Evolutionary conservation across 495 filamentous ascomycete species (phyloP), one percentile per base, ranked within the genome.

Genomic region (Bombardia bombarda): DNA sequence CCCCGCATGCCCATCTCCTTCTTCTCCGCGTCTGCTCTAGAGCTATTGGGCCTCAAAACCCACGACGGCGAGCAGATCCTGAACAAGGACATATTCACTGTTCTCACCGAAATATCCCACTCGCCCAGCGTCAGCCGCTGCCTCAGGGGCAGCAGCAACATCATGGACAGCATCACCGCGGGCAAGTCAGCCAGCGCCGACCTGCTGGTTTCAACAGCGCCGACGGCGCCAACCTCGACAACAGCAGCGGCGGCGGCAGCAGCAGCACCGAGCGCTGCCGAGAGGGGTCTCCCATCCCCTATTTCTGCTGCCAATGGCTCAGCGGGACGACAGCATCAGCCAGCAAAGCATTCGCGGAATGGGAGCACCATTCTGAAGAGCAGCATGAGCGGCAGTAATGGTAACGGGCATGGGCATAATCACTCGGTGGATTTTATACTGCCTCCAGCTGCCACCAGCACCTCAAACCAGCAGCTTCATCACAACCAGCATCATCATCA

Each of bases 41-140:
- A 68, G 38, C 44, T 71, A 16, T 58, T 77, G 20, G 64, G 65
- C 25, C 66, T 74, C 14, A 54, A 56, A 2, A 20, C 32, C 40
- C 47, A 57, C 34, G 61, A 61, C 10, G 50, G 38, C 36, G 52
- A 58, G 26, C 45, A 57, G 1, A 57, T 75, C 7, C 51, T 67
- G 23, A 67, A 66, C 19, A 61, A 58, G 23, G 70, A 78, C 46
- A 58, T 76, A 38, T 78, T 77, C 54, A 55, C 60, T 31, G 65
- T 77, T 17, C 63, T 79, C 0, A 47, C 52, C 2, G 57, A 68
- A 9, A 57, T 66, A 41, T 49, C 58, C 4, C 51, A 49, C 44
- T 61, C 63, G 16, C 49, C 66, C 0, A 61, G 57, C 26, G 33
- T 56, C 13, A 52, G 32, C 38, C 62, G 50, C 53, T 60, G 38